Conservation (phyloP, 208 protist species). For the Eutreptiella sp. region DNA sequence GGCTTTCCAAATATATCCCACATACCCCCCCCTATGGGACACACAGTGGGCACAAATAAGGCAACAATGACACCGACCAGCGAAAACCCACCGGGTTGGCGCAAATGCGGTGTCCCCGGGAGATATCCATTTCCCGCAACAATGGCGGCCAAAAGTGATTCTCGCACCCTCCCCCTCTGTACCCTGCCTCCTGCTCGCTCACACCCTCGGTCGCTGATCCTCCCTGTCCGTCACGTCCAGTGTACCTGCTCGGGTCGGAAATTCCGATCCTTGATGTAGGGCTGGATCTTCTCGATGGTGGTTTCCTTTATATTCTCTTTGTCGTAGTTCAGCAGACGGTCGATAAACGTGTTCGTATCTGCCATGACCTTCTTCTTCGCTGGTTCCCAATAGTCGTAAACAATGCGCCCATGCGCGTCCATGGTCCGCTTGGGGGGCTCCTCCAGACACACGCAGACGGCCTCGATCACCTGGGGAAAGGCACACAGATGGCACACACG, state of each 20-base stretch:
- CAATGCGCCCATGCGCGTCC: neutral
- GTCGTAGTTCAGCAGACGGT: slow-evolving; percentile 47
- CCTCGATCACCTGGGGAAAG: too few relatives aligned
- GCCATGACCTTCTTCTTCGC: slow-evolving; percentile 38
- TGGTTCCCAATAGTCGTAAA: slow-evolving; percentile 73
- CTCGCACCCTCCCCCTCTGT: too few relatives aligned
- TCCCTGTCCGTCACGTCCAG: slow-evolving; percentile 37
- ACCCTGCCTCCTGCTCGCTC: slow-evolving; percentile 31
- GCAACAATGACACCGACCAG: too few relatives aligned
- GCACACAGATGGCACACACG: too few relatives aligned
- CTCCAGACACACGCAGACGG: slow-evolving; percentile 57
- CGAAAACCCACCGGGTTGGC: too few relatives aligned
- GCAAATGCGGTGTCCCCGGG: too few relatives aligned
- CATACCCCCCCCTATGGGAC: too few relatives aligned
- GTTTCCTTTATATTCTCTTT: slow-evolving; percentile 48
- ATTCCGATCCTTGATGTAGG: slow-evolving; percentile 82
- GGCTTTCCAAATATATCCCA: too few relatives aligned
- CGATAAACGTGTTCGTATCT: slow-evolving; percentile 44
- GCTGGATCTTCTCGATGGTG: slow-evolving; percentile 53
- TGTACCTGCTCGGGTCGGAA: slow-evolving; percentile 85
- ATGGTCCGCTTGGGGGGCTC: slow-evolving; percentile 43
- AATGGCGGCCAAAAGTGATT: too few relatives aligned
- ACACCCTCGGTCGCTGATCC: slow-evolving; percentile 45
- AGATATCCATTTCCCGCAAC: too few relatives aligned
- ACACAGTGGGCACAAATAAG: too few relatives aligned